Evolutionary conservation across 2,329 filamentous ascomycete species (phyloP).

Genomic region (Aureobasidium sp.): DNA sequence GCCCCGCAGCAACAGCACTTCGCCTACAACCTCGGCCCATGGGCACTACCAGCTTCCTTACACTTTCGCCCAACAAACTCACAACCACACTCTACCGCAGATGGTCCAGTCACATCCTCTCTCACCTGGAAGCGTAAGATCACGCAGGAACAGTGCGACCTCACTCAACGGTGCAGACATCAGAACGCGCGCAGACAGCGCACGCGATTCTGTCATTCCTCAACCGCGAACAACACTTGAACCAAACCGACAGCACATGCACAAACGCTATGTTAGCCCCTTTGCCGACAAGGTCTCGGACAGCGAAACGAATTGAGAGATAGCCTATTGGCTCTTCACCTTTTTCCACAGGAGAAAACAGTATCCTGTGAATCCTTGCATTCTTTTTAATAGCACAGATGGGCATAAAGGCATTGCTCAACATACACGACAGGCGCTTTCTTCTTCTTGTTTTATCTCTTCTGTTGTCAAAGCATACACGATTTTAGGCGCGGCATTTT

Average conservation of each 20-base stretch:
- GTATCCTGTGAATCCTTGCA: neutral
- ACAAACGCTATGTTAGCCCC: slow-evolving; percentile 8
- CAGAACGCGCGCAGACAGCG: slow-evolving; percentile 25
- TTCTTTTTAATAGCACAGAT: neutral
- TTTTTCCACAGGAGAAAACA: slow-evolving; percentile 6
- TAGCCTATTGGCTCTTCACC: neutral
- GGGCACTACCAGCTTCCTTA: slow-evolving; percentile 7
- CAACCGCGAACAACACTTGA: slow-evolving; percentile 6
- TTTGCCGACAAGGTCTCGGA: slow-evolving; percentile 6
- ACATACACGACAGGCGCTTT: neutral
- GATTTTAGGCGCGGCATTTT: neutral
- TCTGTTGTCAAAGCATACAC: neutral
- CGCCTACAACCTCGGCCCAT: neutral
- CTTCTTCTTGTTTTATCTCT: neutral
- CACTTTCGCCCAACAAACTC: slow-evolving; percentile 21
- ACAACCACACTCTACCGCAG: slow-evolving; percentile 27
- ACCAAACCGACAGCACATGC: neutral
- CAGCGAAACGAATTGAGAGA: neutral
- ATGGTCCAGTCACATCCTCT: slow-evolving; percentile 18
- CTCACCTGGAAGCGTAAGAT: slow-evolving; percentile 19
- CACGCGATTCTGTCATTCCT: slow-evolving; percentile 15
- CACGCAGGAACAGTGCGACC: slow-evolving; percentile 20
- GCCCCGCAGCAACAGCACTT: slow-evolving; percentile 4
- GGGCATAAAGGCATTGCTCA: neutral
- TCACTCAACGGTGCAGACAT: slow-evolving; percentile 17